Conservation (phyloP, 306 rosid genomes). For the Comarum palustre region DNA sequence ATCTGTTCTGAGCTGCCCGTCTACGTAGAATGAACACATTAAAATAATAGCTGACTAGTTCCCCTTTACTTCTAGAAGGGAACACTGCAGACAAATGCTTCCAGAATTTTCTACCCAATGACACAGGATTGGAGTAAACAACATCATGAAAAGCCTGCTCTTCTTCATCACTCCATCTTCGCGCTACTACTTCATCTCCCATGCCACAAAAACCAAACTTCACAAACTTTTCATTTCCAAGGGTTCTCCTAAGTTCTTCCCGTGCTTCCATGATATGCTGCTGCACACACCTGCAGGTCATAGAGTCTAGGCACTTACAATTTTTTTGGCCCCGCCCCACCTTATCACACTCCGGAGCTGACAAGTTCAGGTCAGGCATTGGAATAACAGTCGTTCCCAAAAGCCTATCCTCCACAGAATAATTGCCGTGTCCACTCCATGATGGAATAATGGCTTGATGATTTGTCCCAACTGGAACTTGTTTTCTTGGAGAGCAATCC, state of each 20-base stretch:
- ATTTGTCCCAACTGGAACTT: slow-evolving; percentile 47
- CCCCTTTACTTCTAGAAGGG: slow-evolving; percentile 38
- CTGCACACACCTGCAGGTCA: slow-evolving; percentile 45
- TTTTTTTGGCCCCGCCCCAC: slow-evolving; percentile 35
- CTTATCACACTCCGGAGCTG: background rate
- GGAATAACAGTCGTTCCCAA: slow-evolving; percentile 41
- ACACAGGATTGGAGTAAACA: slow-evolving; percentile 46
- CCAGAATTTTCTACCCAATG: slow-evolving; percentile 55
- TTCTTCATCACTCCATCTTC: slow-evolving; percentile 53
- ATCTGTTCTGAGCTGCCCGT: slow-evolving; percentile 52
- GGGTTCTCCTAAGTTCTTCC: slow-evolving; percentile 30
- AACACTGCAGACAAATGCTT: slow-evolving; percentile 39
- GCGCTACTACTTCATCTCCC: slow-evolving; percentile 48
- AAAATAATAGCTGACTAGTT: slow-evolving; percentile 50
- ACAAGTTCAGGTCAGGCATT: slow-evolving; percentile 30
- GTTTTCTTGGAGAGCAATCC: slow-evolving; percentile 36
- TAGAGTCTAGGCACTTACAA: slow-evolving; percentile 40
- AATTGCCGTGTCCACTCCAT: slow-evolving; percentile 31
- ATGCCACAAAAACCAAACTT: slow-evolving; percentile 49
- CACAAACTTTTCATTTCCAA: slow-evolving; percentile 43
- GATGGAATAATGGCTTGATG: slow-evolving; percentile 51
- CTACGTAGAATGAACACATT: slow-evolving; percentile 54
- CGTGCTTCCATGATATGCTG: slow-evolving; percentile 46
- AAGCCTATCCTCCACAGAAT: slow-evolving; percentile 32
- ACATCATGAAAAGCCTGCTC: slow-evolving; percentile 42